Percentiles rank a stretch among this genome's conserved stretches.
phyloP scores from a whole-genome alignment of 1,284 basidiomycete genomes.

The Sporisorium scitamineum region DNA sequence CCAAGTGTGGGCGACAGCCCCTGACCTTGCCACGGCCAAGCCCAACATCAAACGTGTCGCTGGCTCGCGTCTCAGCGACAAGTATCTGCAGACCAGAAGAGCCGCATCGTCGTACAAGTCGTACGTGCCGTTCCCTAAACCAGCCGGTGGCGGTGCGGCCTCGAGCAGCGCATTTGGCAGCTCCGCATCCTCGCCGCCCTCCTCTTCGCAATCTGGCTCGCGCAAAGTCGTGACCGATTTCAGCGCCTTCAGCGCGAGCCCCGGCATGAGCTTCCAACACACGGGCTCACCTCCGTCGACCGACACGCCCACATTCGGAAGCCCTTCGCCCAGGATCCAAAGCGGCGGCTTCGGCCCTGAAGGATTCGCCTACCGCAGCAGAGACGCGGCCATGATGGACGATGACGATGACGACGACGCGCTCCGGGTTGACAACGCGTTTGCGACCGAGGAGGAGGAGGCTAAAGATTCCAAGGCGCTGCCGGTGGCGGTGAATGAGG shows the following conservation, averaged over 20 bases:
- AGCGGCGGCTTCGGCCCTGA: conserved; percentile 34
- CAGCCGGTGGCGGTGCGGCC: conserved; percentile 19
- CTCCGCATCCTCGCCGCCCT: conserved; percentile 3
- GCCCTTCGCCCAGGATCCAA: conserved; percentile 24
- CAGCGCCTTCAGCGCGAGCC: conserved; percentile 57
- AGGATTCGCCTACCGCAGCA: conserved; percentile 39
- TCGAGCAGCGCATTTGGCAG: conserved; percentile 16
- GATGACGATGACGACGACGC: conserved; percentile 62
- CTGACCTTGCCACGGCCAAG: conserved; percentile 80
- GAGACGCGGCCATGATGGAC: conserved; percentile 48
- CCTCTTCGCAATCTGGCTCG: conserved; percentile 21
- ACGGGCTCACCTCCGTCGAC: conserved; percentile 42
- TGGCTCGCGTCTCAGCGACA: conserved; percentile 64
- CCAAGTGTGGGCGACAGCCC: conserved; percentile 82
- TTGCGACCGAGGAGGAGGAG: conserved; percentile 27
- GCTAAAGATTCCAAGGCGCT: conserved; percentile 30
- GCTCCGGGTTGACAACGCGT: conserved; percentile 47
- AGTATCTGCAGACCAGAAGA: conserved; percentile 59
- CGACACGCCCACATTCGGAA: conserved; percentile 19
- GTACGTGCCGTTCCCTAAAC: conserved; percentile 52
- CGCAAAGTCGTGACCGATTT: conserved; percentile 62
- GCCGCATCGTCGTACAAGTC: conserved; percentile 57
- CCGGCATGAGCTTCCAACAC: conserved; percentile 58
- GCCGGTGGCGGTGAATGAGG: conserved; percentile 46
- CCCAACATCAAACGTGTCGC: conserved; percentile 80